Base-by-base conservation (phyloP, 352 stramenopile species). In the Phytophthora pseudosyringae region DNA sequence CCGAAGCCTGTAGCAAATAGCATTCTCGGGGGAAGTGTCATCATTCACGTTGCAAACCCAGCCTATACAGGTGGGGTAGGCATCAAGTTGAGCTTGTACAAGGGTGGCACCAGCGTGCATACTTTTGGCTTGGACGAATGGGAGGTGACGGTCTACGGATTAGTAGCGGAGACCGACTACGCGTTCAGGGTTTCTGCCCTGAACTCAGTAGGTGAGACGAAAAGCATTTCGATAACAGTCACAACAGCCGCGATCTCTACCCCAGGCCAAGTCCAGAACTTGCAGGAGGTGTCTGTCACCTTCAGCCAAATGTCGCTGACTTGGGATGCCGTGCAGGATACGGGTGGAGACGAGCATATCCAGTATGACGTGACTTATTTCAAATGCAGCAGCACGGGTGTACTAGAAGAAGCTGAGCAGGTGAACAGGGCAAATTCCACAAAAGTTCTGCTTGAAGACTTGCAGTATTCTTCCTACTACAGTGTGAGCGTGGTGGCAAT, bases 341-440 rank as follows among this genome's bases (percentile, higher is more conserved):
- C 59, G 2, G 81, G 81, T 8, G 81, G 81, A 10, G 81, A 90
- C 31, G 6, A 25, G 0, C 15, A n/a, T 11, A 47, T 89, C 9
- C 60, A 69, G 45, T 90, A 88, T 33, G 41, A 79, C 3, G 60
- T 88, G n/a, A 70, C 36, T 3, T 90, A 77, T 15, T 82, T 75
- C 16, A 58, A 65, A 16, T 78, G 64, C 28, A 71, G 55, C 5
- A 64, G 43, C 3, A 67, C 59, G 6, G 67, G 69, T 3, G 33
- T 54, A 4, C 51, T 33, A 33, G 21, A 54, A 15, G 58, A 55
- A 11, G 13, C 26, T 4, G 48, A 43, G n/a, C 40, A 73, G 9
- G 11, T 48, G 12, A 35, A 58, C 18, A 51, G 35, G 3, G 29
- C 60, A 3, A n/a, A 49, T 7, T 54, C 58, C 1, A 75, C 56